Base-by-base conservation (phyloP, 495 filamentous ascomycete species). In the Neurospora hispaniola region DNA sequence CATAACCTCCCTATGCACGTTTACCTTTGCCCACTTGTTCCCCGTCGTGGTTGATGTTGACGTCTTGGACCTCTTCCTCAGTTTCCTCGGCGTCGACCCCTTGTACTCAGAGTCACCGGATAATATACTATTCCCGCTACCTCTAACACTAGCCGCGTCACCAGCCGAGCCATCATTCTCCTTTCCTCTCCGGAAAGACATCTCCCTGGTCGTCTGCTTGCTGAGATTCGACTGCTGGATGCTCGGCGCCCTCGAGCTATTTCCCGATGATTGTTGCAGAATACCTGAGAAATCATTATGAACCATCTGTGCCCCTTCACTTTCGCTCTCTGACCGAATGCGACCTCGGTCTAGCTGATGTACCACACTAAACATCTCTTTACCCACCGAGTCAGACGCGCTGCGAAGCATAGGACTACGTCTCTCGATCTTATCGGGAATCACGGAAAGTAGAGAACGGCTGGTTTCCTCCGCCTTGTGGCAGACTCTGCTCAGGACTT, bases 391-490 rank as follows among this genome's bases (percentile, higher is more conserved):
- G 27, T 62, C 43, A 20, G 69, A 42, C n/a, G 69, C 38, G 42
- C 41, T 31, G 71, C 59, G 38, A 42, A 70, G 20, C n/a, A 71
- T 72, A 14, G 73, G 41, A 42, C 73, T 76, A 4, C 44, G 43
- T 68, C 76, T 74, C 73, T 84, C 82, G 7, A 70, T 59, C 75
- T 83, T 81, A 71, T 85, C 83, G 12, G 74, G 79, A 59, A 84
- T 85, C 18, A 82, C 78, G 9, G 81, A 80, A 4, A 81, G 77
- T 6, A 75, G 62, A 35, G 77, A 78, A 10, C 62, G 20, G 18
- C 71, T 69, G 5, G 46, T 43, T 10, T 76, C 73, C 38, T 74
- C 72, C 6, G 70, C 69, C 48, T 69, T 42, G 48, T 73, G 42
- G 10, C 41, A 66, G 27, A 35, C 54, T 18, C 54, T 18, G 42